Conservation (phyloP, 148 eudicot species). For the Oxyria digyna region DNA sequence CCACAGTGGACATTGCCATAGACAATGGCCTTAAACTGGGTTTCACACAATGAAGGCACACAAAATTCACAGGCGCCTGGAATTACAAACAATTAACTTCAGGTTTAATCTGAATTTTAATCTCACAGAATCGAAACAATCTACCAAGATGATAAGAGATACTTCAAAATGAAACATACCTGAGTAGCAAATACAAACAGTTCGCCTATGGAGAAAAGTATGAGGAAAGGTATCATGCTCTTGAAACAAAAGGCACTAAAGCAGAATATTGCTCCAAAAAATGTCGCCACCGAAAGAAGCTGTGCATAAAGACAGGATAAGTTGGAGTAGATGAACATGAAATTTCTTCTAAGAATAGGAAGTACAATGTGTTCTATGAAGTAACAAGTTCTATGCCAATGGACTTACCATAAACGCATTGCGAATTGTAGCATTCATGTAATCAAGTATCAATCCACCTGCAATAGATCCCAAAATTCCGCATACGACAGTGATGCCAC, state of each 20-base stretch:
- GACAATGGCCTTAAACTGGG: constrained; percentile 86
- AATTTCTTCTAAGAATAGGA: neutral
- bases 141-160: neutral
- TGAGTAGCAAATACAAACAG: constrained; percentile 80
- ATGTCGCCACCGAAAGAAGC: constrained; percentile 77
- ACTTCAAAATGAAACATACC: constrained; percentile 24
- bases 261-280: constrained; percentile 70
- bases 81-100: neutral
- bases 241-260: constrained; percentile 65
- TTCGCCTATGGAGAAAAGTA: constrained; percentile 62
- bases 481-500: constrained; percentile 60
- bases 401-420: constrained; percentile 75
- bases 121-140: neutral
- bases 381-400: neutral
- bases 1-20: constrained; percentile 90
- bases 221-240: constrained; percentile 42
- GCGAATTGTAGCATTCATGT: constrained; percentile 49
- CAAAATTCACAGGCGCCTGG: constrained; percentile 91
- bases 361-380: neutral
- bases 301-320: constrained; percentile 22
- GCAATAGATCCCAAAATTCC: constrained; percentile 71
- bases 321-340: no score
- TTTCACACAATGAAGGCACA: constrained; percentile 69
- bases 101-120: neutral
- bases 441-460: constrained; percentile 70